Evolutionary conservation across 2,329 filamentous ascomycete genomes (phyloP).

Genomic region (Penicillium sp.): DNA sequence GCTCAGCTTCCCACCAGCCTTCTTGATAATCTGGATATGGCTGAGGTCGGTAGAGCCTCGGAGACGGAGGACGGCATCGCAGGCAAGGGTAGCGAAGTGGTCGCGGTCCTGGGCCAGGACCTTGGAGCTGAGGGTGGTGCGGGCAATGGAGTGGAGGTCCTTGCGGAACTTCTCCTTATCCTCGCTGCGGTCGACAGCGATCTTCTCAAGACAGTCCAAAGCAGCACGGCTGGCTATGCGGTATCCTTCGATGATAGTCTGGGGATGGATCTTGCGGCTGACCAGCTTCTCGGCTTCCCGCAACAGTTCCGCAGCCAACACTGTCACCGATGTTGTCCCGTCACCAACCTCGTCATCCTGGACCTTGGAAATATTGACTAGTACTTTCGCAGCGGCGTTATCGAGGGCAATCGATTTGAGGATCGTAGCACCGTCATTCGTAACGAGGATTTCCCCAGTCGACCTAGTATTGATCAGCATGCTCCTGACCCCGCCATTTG

Average conservation of each 20-base stretch:
- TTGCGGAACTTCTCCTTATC: conserved; percentile 83
- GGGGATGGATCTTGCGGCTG: conserved; percentile 97
- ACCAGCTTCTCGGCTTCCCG: conserved; percentile 97
- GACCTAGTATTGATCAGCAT: conserved; percentile 61
- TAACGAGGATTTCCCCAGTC: conserved; percentile 96
- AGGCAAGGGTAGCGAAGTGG: conserved; percentile 87
- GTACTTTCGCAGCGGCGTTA: conserved; percentile 95
- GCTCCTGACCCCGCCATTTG: conserved; percentile 26
- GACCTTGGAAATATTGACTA: conserved; percentile 99
- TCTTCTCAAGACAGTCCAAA: conserved; percentile 79
- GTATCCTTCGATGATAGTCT: conserved; percentile 99
- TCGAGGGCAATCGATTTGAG: conserved; percentile 98
- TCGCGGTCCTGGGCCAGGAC: conserved; percentile 92
- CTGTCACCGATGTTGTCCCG: conserved; percentile 96
- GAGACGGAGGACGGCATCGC: conserved; percentile 87
- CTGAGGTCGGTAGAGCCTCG: conserved; percentile 91
- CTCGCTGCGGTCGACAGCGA: conserved; percentile 87
- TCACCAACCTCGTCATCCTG: conserved; percentile 99
- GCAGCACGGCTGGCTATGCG: conserved; percentile 94
- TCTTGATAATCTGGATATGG: conserved; percentile 99
- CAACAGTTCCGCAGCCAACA: conserved; percentile 91
- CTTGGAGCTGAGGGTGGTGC: conserved; percentile 96
- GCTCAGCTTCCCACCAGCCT: conserved; percentile 94
- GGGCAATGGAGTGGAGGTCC: conserved; percentile 87
- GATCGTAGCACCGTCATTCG: conserved; percentile 98